phyloP scores from a whole-genome alignment of 257 asterid genomes.

The Agastache rugosa region DNA sequence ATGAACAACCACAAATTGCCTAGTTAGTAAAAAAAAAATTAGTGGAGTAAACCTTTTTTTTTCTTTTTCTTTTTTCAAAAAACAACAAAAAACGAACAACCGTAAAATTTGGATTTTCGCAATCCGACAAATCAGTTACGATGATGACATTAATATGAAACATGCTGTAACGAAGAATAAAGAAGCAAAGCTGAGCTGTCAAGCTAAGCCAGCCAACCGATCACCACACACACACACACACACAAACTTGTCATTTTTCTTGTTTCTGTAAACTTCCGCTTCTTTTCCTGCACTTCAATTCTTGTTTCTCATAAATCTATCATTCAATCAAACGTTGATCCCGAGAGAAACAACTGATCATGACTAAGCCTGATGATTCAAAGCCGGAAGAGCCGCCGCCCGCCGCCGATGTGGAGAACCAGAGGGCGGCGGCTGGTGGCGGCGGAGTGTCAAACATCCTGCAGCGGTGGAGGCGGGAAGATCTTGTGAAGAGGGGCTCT shows the following conservation, averaged over 20 bases:
- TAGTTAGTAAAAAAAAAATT: too few relatives aligned
- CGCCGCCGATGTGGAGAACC: slow-evolving; percentile 50
- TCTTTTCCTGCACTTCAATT: slow-evolving; percentile 23
- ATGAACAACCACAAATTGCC: neutral
- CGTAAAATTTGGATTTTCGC: neutral
- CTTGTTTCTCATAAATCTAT: neutral
- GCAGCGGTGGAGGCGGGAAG: slow-evolving; percentile 66
- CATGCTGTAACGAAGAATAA: slow-evolving; percentile 1
- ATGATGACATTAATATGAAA: neutral
- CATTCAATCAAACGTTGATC: neutral
- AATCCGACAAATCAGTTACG: neutral
- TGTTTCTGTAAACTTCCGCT: slow-evolving; percentile 10
- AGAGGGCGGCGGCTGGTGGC: slow-evolving; percentile 36
- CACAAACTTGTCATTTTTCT: neutral
- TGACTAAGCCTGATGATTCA: slow-evolving; percentile 37
- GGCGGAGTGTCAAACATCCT: slow-evolving; percentile 31
- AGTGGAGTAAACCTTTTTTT: too few relatives aligned
- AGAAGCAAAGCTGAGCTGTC: slow-evolving; percentile 33
- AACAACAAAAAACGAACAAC: neutral
- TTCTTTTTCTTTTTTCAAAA: neutral
- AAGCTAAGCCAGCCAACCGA: neutral
- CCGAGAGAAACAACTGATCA: neutral
- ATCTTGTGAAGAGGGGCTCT: slow-evolving; percentile 49
- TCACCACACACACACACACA: neutral
- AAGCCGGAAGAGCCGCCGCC: slow-evolving; percentile 34